Evolutionary conservation across 2,329 filamentous ascomycete species (phyloP), one percentile per base, ranked within the genome.

Genomic region (Calonectria naviculata): DNA sequence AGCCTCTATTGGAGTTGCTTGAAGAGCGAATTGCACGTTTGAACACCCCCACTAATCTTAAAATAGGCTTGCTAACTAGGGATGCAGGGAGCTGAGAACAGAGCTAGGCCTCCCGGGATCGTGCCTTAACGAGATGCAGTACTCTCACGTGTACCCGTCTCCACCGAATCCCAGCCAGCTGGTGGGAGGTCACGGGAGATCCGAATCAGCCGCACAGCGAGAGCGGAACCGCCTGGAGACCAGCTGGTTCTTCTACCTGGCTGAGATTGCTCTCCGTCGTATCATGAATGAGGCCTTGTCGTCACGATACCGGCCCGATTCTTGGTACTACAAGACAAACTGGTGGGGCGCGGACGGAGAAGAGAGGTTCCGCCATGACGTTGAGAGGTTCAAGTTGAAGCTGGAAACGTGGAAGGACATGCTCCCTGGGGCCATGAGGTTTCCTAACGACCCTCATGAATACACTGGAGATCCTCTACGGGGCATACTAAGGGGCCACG

Each of bases 1-100:
- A 78, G 76, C 38, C 67, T 78, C 10, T 78, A 78, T 38, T 78
- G 76, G 76, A 76, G 75, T 38, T 78, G 76, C 34, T 61, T 78
- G 7, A 78, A 78, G 46, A 77, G 75, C 28, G 76, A 78, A 63
- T 24, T 78, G 75, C 70, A 44, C 67, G 74, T 65, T n/a, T 38
- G 19, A 31, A 13, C 2, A 52, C 28, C 52, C 28, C 21, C 58
- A 47, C 42, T 2, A 13, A 46, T 24, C 21, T 24, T 5, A 12
- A 31, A 21, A 38, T 24, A n/a, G 17, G 17, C 17, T 34, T 38
- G 41, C 58, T 65, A 36, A 71, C 26, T 38, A 10, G 34, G 19
- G 7, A 26, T 17, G 15, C 46, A 73, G 75, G 42, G 75, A 77
- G 38, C 52, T 77, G n/a, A 68, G 75, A n/a, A 70, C 72, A 15